Base-by-base conservation (phyloP, 2,329 filamentous ascomycete genomes). In the Talaromyces sp. region DNA sequence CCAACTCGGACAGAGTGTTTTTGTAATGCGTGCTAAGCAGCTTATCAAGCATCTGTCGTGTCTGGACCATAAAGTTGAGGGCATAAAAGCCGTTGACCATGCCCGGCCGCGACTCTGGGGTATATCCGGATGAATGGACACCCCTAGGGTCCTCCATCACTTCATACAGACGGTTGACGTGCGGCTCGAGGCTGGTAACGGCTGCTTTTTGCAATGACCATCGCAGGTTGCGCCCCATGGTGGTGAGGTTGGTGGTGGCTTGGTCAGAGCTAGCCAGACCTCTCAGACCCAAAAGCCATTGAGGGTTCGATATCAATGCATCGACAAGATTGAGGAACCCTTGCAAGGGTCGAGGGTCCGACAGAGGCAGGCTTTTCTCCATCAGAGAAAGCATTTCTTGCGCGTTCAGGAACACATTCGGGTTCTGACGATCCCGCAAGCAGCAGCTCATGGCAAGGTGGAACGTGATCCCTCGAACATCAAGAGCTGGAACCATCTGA, bases 401-500 rank as follows among this genome's bases (percentile, higher is more conserved):
- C 4, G 90, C 89, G 66, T 89, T 82, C 3, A 79, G 75, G 65
- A 96, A 83, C 27, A 85, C 84, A 58, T 88, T 84, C n/a, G 74
- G 80, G 72, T 96, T 96, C 60, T 87, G 87, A 70, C 87, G 89
- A 78, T 97, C 92, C 61, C 88, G 85, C 28, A 86, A 78, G 73
- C 92, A 96, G 5, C 86, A 82, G 65, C 83, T 83, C 79, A 97
- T 86, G 59, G 89, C 91, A 54, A 91, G 83, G 59, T 85, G 84
- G 76, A 92, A 91, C 9, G 86, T 86, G 62, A 83, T 83, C 36
- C 71, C 68, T 61, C 72, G 75, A 44, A 84, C 70, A 64, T 79
- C 67, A 6, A 76, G 69, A 27, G 69, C 68, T 2, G 84, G 85
- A 69, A 88, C 61, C 67, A 75, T 73, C 63, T 76, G 83, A 18